Evolutionary conservation across 2,329 filamentous ascomycete species (phyloP), one percentile per base, ranked within the genome.

Genomic region (Corinectria fuckeliana): DNA sequence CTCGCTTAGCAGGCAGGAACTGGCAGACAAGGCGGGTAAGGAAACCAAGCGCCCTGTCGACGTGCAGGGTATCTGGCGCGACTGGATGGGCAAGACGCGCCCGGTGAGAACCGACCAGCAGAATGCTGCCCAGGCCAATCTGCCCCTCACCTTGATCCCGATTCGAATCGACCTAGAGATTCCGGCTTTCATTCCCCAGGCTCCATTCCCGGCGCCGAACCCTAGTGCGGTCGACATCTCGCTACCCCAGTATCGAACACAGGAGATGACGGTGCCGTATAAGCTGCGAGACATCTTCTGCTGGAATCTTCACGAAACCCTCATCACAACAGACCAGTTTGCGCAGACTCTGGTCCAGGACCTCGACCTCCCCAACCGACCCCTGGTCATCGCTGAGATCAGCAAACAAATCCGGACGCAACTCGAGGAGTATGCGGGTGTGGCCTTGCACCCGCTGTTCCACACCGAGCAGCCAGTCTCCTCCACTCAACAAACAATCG

Each of bases 101-200:
- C 74, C 77, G 13, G 74, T 80, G n/a, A 78, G 82, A 49, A 83
- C 82, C 38, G 87, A 89, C 61, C 77, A 86, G 65, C 85, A 88
- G 62, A 85, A 83, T 68, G 83, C 84, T 50, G 85, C 85, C 3
- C 87, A 89, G 69, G 88, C 92, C 32, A 88, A 87, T 49, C 85
- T 99, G 32, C 95, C 95, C 4, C 84, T 96, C 50, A 97, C 92
- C 1, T 82, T 98, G 52, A 94, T 99, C 60, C 95, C 95, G 16
- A 97, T 99, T 70, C 91, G 94, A 60, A 96, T 99, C 76, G 95
- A 99, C 73, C 84, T 98, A 74, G 94, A 98, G 73, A 89, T 99
- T 28, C 89, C 92, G 47, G 82, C 92, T 56, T 95, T 90, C 77
- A 81, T 86, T 10, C 89, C 91, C 11, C 79, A 85, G 30, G 80